Conservation (phyloP, 139 green algal genomes). For the Asterochloris sp. region DNA sequence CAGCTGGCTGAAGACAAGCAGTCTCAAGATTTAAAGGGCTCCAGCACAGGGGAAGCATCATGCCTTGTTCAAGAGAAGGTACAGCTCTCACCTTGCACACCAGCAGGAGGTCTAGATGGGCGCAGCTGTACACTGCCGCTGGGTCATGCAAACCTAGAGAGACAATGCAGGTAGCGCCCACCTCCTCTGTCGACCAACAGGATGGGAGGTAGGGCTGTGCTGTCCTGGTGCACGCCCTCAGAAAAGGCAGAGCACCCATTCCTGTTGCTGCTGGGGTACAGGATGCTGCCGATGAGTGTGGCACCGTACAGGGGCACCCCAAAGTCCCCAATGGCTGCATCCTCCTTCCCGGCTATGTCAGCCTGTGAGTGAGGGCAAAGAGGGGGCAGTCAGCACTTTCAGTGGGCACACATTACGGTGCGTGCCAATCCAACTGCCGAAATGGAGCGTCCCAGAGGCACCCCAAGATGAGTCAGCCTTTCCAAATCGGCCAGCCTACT, state of each 20-base stretch:
- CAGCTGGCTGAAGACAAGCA: too few relatives aligned
- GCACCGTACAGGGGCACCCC: conserved; percentile 68
- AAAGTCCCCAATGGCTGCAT: conserved; percentile 68
- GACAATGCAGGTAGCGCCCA: neutral
- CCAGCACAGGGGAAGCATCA: too few relatives aligned
- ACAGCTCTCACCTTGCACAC: neutral
- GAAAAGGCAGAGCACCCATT: conserved; percentile 36
- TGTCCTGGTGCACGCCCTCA: neutral
- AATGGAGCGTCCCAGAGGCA: too few relatives aligned
- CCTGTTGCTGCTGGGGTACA: conserved; percentile 31
- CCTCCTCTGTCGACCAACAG: conserved; percentile 46
- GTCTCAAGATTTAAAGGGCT: too few relatives aligned
- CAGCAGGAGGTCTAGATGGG: neutral
- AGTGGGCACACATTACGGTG: too few relatives aligned
- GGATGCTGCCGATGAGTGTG: conserved; percentile 44
- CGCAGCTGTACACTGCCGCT: too few relatives aligned
- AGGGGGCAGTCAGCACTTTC: too few relatives aligned
- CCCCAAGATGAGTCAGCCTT: too few relatives aligned
- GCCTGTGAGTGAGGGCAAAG: too few relatives aligned
- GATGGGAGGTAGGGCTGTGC: conserved; percentile 23
- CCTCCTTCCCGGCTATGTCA: conserved; percentile 33
- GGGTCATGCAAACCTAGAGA: too few relatives aligned
- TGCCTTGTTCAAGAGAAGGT: neutral
- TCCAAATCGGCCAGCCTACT: too few relatives aligned
- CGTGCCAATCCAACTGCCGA: too few relatives aligned